Evolutionary conservation across 768 basidiomycete species (phyloP).

Genomic region (Amanita polypyramis): DNA sequence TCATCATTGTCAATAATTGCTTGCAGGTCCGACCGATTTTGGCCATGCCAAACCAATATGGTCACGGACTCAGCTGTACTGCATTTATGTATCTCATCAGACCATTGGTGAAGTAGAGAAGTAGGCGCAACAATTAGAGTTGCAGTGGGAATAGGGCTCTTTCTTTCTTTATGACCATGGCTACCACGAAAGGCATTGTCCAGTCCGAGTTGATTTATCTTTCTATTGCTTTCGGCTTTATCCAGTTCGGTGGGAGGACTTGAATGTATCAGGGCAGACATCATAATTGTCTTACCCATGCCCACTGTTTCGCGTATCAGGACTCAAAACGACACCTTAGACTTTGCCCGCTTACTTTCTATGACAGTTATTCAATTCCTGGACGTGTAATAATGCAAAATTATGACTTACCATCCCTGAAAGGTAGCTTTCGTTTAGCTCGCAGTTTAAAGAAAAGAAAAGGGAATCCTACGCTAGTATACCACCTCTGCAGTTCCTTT

Average conservation of each 20-base stretch:
- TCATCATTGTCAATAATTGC: slow-evolving; percentile 40
- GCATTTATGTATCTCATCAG: slow-evolving; percentile 82
- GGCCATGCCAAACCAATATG: slow-evolving; percentile 80
- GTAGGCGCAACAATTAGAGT: slow-evolving; percentile 92
- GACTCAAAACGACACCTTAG: not conserved
- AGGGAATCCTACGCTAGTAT: slow-evolving; percentile 66
- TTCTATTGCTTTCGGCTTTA: slow-evolving; percentile 21
- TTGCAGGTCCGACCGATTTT: slow-evolving; percentile 70
- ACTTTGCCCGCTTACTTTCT: slow-evolving; percentile 3
- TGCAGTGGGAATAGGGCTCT: slow-evolving; percentile 33
- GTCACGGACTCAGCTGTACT: slow-evolving; percentile 59
- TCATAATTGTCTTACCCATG: slow-evolving; percentile 94
- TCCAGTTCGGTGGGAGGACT: slow-evolving; percentile 37
- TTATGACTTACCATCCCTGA: slow-evolving; percentile 30
- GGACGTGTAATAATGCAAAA: not conserved
- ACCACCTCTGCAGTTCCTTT: slow-evolving; percentile 71
- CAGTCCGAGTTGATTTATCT: slow-evolving; percentile 48
- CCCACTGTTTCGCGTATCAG: slow-evolving; percentile 51
- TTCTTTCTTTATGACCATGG: slow-evolving; percentile 21
- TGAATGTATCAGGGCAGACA: slow-evolving; percentile 81
- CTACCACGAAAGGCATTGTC: slow-evolving; percentile 49
- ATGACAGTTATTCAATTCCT: not conserved
- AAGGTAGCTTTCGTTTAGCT: not conserved
- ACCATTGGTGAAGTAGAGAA: slow-evolving; percentile 87
- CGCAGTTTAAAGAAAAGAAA: not conserved